These are phyloP conservation scores for Lepraria neglecta DNA, from an alignment of 495 filamentous ascomycete species.

Conservation along the genomic window DNA sequence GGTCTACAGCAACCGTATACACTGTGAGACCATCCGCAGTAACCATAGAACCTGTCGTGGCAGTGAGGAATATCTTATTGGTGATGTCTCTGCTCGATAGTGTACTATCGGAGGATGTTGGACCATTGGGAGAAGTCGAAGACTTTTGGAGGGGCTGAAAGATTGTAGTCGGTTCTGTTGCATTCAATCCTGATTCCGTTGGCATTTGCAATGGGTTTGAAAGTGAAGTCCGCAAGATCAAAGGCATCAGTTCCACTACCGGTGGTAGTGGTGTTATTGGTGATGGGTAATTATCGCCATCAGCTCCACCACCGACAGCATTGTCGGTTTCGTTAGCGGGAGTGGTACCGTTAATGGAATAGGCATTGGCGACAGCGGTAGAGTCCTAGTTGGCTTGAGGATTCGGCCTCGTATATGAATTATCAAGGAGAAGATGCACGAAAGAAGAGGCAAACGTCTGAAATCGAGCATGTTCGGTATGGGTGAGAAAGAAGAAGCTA, in stretches of 20 bases:
- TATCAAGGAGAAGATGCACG: not conserved
- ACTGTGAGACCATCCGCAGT: not conserved
- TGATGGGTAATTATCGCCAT: not conserved
- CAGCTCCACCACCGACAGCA: not conserved
- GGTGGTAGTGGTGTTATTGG: not conserved
- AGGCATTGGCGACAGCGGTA: not conserved
- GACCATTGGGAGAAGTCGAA: not conserved
- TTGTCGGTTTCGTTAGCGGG: not conserved
- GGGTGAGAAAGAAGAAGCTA: not conserved
- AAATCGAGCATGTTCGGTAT: not conserved
- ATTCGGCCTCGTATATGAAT: not conserved
- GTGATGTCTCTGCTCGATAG: not conserved
- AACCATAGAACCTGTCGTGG: not conserved
- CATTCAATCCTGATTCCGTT: not conserved
- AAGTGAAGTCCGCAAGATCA: not conserved
- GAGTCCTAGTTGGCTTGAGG: not conserved
- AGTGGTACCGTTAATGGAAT: not conserved
- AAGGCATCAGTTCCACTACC: not conserved
- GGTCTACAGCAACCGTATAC: not conserved
- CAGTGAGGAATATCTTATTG: not conserved
- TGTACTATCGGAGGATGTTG: not conserved
- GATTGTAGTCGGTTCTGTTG: not conserved
- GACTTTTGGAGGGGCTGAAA: not conserved
- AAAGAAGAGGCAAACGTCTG: not conserved
- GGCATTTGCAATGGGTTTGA: not conserved